Evolutionary conservation across 768 basidiomycete species (phyloP).

Genomic region (Cantharellus cinnabarinus): DNA sequence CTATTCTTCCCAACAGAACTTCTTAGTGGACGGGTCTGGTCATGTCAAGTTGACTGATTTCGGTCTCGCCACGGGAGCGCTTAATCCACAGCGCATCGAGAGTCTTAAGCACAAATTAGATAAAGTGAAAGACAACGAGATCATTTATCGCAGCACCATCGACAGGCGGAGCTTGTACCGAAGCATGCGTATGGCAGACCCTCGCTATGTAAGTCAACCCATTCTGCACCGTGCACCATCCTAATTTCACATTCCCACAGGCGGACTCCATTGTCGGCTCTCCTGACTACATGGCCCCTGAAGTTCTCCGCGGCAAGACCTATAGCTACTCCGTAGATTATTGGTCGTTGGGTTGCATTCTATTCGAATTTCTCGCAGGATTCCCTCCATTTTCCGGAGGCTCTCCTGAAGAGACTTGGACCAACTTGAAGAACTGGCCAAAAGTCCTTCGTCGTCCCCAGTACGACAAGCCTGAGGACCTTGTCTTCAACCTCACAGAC

Average conservation of each 20-base stretch:
- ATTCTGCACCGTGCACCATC: background rate
- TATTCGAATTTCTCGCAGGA: slow-evolving; percentile 92
- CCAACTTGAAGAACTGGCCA: slow-evolving; percentile 95
- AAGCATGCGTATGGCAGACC: slow-evolving; percentile 73
- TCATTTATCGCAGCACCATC: slow-evolving; percentile 77
- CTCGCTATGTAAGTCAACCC: slow-evolving; percentile 35
- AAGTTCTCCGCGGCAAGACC: slow-evolving; percentile 81
- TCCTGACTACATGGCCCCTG: slow-evolving; percentile 94
- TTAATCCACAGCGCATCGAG: slow-evolving; percentile 88
- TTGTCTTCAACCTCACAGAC: slow-evolving; percentile 90
- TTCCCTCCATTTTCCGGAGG: slow-evolving; percentile 97
- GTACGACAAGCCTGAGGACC: slow-evolving; percentile 88
- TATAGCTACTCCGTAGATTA: slow-evolving; percentile 95
- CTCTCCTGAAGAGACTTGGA: slow-evolving; percentile 96
- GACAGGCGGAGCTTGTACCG: slow-evolving; percentile 91
- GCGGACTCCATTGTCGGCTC: slow-evolving; percentile 97
- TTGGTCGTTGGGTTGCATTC: slow-evolving; percentile 95
- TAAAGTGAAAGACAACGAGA: slow-evolving; percentile 82
- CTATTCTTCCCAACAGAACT: slow-evolving; percentile 39
- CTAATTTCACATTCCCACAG: slow-evolving; percentile 6
- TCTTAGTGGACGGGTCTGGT: slow-evolving; percentile 84
- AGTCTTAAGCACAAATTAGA: slow-evolving; percentile 92
- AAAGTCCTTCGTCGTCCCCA: slow-evolving; percentile 80
- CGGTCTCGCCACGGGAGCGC: slow-evolving; percentile 86
- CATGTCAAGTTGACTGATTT: slow-evolving; percentile 98